Conservation (phyloP, 345 rosid genomes). For the Excoecaria agallocha region DNA sequence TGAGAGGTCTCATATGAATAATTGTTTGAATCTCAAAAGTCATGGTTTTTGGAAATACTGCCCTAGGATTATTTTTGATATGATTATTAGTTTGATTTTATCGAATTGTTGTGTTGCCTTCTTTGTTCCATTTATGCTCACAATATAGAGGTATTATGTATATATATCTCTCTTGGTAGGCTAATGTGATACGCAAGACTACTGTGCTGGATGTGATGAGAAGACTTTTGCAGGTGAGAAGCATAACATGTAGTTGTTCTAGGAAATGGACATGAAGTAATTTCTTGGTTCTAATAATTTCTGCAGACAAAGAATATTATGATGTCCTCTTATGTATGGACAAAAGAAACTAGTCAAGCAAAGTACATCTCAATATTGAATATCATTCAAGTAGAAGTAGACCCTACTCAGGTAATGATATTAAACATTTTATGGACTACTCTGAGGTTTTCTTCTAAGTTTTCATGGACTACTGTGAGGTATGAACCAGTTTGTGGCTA, state of each 20-base stretch:
- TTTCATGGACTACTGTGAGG: no score
- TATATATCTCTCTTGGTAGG: conserved; percentile 53
- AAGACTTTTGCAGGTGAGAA: conserved; percentile 82
- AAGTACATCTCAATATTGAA: no score
- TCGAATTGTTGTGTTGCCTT: conserved; percentile 1
- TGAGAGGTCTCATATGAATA: no score
- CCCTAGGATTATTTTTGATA: background rate
- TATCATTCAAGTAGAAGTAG: conserved; percentile 99
- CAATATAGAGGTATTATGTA: conserved; percentile 22
- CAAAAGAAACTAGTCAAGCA: no score
- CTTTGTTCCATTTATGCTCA: background rate
- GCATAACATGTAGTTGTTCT: conserved; percentile 11
- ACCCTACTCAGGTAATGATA: conserved; percentile 84
- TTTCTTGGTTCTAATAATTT: conserved; percentile 16
- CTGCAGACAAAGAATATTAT: conserved; percentile 86
- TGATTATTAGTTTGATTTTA: background rate
- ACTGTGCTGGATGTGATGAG: no score
- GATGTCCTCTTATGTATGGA: conserved; percentile 96
- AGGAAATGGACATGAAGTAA: background rate
- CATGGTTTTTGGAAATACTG: no score
- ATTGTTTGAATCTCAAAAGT: no score
- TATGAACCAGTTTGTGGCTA: no score
- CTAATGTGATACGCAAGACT: conserved; percentile 90
- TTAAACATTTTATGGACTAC: background rate
- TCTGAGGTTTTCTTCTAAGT: background rate